Base-by-base conservation (phyloP, 2,329 filamentous ascomycete genomes). In the Chrysoporthe deuterocubensis region DNA sequence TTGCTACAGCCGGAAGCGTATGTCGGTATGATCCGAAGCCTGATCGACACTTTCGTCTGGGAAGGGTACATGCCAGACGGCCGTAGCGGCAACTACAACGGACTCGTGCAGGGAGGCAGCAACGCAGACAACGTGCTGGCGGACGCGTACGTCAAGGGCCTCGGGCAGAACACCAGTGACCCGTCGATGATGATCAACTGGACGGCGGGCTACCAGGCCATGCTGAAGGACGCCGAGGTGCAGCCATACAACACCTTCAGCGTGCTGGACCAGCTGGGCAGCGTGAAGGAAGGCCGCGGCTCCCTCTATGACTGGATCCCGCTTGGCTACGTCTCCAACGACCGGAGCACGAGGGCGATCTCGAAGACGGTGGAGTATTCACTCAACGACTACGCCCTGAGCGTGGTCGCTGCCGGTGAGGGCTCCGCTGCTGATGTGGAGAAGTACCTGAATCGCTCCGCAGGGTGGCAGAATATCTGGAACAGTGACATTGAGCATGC, bases 21-120 rank as follows among this genome's bases (percentile, higher is more conserved):
- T 64, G 85, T 88, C 0, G 79, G 85, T 67, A 92, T 93, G 86
- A 82, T 93, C 14, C 84, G 90, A 32, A 91, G 88, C 64, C 79
- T 94, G 48, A 86, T 94, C 32, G 90, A 93, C 71, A 90, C 86
- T 21, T 92, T 90, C 73, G 79, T 82, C 56, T 83, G 89, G 73
- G 84, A 89, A 74, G 89, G 89, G 1, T 90, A 87, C 78, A 76
- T 92, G n/a, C 90, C 89, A 0, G 90, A 92, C 75, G 91, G 89
- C 72, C 85, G 88, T 63, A 91, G 91, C 87, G 87, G 84, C 34
- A 81, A 90, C 1, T 89, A 85, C 76, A 89, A 89, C 74, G 89
- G 91, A 0, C 90, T 85, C 73, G 92, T 90, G 0, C 91, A 93
- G 72, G 90, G 91, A 9, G 92, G 91, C 0, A 92, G 89, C 0